Evolutionary conservation across 2,329 filamentous ascomycete species (phyloP).

Genomic region (Exophiala viscosa): DNA sequence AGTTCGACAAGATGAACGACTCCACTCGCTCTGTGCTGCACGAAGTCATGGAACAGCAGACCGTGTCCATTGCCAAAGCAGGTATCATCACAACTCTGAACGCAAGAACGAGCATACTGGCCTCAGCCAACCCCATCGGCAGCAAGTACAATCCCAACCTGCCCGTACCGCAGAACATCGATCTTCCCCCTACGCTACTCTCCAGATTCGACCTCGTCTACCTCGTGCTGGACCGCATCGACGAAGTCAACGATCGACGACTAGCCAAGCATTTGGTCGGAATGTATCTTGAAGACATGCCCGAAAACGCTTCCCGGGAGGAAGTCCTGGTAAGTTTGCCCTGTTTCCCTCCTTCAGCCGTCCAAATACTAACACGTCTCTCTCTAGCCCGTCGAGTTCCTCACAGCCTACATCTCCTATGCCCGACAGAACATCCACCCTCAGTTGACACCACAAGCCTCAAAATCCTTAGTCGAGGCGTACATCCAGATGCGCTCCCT

Average conservation of each 20-base stretch:
- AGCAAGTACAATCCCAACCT: constrained; percentile 96
- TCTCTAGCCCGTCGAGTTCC: constrained; percentile 78
- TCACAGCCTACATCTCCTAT: constrained; percentile 96
- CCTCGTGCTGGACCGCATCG: constrained; percentile 87
- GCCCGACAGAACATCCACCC: constrained; percentile 84
- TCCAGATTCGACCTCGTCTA: constrained; percentile 97
- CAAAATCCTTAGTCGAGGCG: constrained; percentile 75
- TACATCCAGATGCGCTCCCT: constrained; percentile 96
- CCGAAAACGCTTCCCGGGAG: constrained; percentile 70
- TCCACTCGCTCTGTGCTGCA: constrained; percentile 69
- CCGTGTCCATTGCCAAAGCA: constrained; percentile 72
- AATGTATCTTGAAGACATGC: constrained; percentile 94
- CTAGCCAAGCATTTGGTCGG: constrained; percentile 88
- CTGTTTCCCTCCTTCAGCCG: neutral
- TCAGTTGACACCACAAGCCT: constrained; percentile 71
- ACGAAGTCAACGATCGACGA: constrained; percentile 83
- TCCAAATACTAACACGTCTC: neutral
- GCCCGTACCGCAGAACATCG: constrained; percentile 96
- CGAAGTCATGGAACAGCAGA: constrained; percentile 80
- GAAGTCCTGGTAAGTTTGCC: constrained; percentile 71
- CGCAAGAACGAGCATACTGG: constrained; percentile 89
- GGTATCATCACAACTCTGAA: constrained; percentile 86
- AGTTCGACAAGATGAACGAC: constrained; percentile 78
- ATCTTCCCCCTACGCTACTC: constrained; percentile 88
- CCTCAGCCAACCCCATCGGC: constrained; percentile 95